Percentiles rank a stretch among this genome's conserved stretches.
phyloP scores from a whole-genome alignment of 1,284 basidiomycete species.

The Malassezia equina region DNA sequence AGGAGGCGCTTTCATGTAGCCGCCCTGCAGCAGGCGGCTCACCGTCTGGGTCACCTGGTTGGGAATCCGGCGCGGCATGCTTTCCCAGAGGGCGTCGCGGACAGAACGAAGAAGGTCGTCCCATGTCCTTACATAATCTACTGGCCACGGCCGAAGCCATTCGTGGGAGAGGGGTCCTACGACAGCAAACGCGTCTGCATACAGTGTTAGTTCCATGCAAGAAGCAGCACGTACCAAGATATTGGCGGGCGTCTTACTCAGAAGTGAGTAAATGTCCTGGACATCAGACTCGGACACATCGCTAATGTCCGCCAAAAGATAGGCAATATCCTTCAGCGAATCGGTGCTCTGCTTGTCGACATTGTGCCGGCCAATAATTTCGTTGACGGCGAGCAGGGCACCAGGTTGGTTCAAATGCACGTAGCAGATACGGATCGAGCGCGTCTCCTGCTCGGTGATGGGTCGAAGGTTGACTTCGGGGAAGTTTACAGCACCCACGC shows the following conservation, averaged over 20 bases:
- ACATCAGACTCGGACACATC: constrained; percentile 75
- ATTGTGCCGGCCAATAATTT: constrained; percentile 80
- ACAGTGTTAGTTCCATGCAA: neutral
- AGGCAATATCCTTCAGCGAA: constrained; percentile 86
- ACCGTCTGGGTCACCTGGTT: constrained; percentile 79
- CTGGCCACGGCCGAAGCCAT: neutral
- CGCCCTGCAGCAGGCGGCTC: constrained; percentile 66
- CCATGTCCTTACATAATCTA: neutral
- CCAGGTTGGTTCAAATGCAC: constrained; percentile 96
- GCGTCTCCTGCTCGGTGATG: constrained; percentile 63
- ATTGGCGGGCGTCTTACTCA: constrained; percentile 59
- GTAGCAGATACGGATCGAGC: constrained; percentile 81
- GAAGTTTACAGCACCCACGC: constrained; percentile 91
- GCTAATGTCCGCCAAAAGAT: constrained; percentile 89
- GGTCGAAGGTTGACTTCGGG: constrained; percentile 96
- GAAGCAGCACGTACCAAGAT: constrained; percentile 29
- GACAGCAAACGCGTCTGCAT: constrained; percentile 13
- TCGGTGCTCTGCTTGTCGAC: constrained; percentile 99
- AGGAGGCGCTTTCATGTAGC: constrained; percentile 62
- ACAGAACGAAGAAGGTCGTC: neutral
- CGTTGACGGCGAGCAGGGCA: constrained; percentile 90
- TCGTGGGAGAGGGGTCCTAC: neutral
- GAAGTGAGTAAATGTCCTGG: constrained; percentile 68
- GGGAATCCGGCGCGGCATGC: constrained; percentile 72
- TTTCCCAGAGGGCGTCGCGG: neutral